Evolutionary conservation across 116 monocot genomes (phyloP).

Genomic region (Posidonia oceanica): DNA sequence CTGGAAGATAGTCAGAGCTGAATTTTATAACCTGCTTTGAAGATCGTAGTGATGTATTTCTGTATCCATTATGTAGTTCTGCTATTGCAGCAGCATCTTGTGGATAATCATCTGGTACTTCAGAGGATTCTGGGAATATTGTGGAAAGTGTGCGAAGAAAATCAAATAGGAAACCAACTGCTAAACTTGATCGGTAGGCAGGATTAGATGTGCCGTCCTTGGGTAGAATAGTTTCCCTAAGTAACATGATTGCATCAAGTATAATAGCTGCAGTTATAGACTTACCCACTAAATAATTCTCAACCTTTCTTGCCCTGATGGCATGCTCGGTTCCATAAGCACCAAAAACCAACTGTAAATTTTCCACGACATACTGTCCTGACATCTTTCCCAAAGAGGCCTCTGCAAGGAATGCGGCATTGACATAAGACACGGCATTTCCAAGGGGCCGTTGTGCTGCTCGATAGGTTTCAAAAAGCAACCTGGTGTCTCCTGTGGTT

Average conservation of each 20-base stretch:
- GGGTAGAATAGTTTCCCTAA: conserved; percentile 30
- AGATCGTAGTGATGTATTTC: conserved; percentile 15
- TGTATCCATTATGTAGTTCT: too few relatives aligned
- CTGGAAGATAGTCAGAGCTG: conserved; percentile 39
- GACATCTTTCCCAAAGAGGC: conserved; percentile 15
- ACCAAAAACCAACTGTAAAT: conserved; percentile 57
- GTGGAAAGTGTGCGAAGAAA: conserved; percentile 41
- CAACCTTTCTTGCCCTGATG: conserved; percentile 63
- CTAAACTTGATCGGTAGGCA: conserved; percentile 51
- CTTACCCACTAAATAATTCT: conserved; percentile 53
- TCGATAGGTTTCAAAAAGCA: conserved; percentile 67
- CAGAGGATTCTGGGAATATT: conserved; percentile 4
- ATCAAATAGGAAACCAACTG: conserved; percentile 49
- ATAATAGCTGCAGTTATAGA: conserved; percentile 27
- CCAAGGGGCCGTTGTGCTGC: conserved; percentile 70
- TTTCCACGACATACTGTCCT: conserved; percentile 20
- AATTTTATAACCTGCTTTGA: conserved; percentile 38
- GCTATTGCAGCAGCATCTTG: too few relatives aligned
- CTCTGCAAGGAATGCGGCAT: conserved; percentile 64
- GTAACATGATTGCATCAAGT: conserved; percentile 41
- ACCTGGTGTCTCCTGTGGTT: not conserved
- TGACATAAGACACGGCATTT: conserved; percentile 72
- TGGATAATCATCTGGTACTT: too few relatives aligned
- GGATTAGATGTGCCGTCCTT: conserved; percentile 40
- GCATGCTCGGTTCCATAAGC: conserved; percentile 59